These are phyloP conservation scores for Neophaeococcomyces mojaviensis DNA, from an alignment of 2,329 filamentous ascomycete genomes.

Conservation along the genomic window DNA sequence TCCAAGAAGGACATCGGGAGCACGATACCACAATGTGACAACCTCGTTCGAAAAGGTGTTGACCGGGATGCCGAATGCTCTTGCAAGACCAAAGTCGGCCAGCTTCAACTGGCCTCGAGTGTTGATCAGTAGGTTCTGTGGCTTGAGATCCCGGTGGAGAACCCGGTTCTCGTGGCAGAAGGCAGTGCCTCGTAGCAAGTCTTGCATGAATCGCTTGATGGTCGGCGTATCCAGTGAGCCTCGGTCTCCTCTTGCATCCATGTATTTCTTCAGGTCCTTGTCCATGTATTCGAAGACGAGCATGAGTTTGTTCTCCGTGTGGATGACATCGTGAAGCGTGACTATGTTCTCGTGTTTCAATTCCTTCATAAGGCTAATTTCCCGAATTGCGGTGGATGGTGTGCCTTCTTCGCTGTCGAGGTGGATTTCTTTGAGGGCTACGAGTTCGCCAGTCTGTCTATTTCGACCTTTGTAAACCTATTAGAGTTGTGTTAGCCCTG, in stretches of 20 bases:
- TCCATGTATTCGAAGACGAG: conserved; percentile 99
- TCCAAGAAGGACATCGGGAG: conserved; percentile 88
- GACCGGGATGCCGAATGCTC: conserved; percentile 84
- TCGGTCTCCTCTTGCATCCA: conserved; percentile 86
- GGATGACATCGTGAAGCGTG: conserved; percentile 93
- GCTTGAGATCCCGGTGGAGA: conserved; percentile 91
- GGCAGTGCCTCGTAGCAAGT: conserved; percentile 88
- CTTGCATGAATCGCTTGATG: conserved; percentile 99
- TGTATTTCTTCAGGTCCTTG: conserved; percentile 95
- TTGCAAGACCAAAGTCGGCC: conserved; percentile 80
- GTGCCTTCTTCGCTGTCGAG: conserved; percentile 98
- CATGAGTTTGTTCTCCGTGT: conserved; percentile 99
- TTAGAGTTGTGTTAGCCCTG: conserved; percentile 19
- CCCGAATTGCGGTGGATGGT: conserved; percentile 91
- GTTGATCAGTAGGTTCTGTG: conserved; percentile 82
- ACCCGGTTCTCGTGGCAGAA: conserved; percentile 98
- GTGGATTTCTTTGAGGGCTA: conserved; percentile 97
- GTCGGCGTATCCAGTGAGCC: conserved; percentile 80
- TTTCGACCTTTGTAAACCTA: conserved; percentile 98
- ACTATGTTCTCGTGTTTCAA: conserved; percentile 99
- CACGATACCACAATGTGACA: conserved; percentile 94
- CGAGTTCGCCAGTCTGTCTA: conserved; percentile 89
- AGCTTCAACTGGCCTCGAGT: conserved; percentile 82
- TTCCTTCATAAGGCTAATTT: conserved; percentile 99
- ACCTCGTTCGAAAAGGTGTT: conserved; percentile 88